Evolutionary conservation across 352 stramenopile genomes (phyloP).

Genomic region (Hyaloperonospora brassicae): DNA sequence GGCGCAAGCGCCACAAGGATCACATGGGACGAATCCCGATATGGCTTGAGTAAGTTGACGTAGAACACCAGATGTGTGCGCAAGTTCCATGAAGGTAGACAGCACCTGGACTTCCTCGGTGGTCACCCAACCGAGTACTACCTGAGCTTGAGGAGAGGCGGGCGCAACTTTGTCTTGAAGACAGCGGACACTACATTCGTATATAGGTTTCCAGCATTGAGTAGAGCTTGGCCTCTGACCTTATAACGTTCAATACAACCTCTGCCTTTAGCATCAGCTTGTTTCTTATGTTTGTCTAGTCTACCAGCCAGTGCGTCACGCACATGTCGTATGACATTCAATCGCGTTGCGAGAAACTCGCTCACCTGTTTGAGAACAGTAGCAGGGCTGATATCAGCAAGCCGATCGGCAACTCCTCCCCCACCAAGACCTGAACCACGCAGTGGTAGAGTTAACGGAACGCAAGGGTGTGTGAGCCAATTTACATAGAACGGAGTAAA

Average conservation of each 20-base stretch:
- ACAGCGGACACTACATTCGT: too few relatives aligned
- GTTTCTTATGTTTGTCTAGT: constrained; percentile 17
- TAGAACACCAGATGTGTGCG: constrained; percentile 19
- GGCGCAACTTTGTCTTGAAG: constrained; percentile 12
- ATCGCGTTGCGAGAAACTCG: constrained; percentile 4
- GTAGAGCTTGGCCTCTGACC: too few relatives aligned
- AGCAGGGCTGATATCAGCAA: constrained; percentile 1
- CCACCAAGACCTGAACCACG: background rate
- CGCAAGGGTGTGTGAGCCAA: background rate
- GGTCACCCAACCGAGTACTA: constrained; percentile 7
- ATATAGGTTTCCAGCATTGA: too few relatives aligned
- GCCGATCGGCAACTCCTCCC: too few relatives aligned
- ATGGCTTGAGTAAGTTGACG: constrained; percentile 12
- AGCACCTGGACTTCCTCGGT: constrained; percentile 8
- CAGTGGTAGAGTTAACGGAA: background rate
- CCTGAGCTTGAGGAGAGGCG: constrained; percentile 1
- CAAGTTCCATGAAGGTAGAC: constrained; percentile 7
- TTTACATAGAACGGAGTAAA: background rate
- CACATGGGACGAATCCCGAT: background rate
- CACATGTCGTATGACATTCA: constrained; percentile 13
- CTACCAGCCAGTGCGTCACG: constrained; percentile 14
- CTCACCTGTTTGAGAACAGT: background rate
- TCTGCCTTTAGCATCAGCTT: constrained; percentile 1
- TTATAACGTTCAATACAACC: background rate
- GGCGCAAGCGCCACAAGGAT: too few relatives aligned